Base-by-base conservation (phyloP, 768 basidiomycete genomes). In the Mycena capillaripes region DNA sequence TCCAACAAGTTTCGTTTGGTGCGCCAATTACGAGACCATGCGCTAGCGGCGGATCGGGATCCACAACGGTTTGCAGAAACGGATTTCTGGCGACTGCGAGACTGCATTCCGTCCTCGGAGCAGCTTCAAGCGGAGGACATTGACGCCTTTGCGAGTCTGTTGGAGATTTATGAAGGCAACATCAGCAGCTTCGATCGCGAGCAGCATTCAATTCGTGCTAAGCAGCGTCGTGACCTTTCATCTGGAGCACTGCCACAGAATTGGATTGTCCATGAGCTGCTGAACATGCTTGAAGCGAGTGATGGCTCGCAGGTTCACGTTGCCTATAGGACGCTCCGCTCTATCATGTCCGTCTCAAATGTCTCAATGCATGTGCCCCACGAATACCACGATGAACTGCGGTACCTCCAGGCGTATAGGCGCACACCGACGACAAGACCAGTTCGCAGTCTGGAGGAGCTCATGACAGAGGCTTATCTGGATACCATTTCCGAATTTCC, bases 11-110 rank as follows among this genome's bases (percentile, higher is more conserved):
- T 96, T 79, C 88, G 92, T 19, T 79, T 95, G 25, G 93, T 93
- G 29, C 89, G 91, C 34, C 88, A 88, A 58, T 81, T 96, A n/a
- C 84, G 84, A 3, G 87, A 90, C 25, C 82, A 88, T 69, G 84
- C 89, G 3, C 76, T 80, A 8, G 78, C 79, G 17, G 78, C 81
- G 5, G 77, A 82, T 12, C 86, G 88, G 56, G 79, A 83, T 17
- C 80, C 82, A 64, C 79, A 80, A 9, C 83, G 84, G 32, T 94
- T 94, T 66, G 83, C 89, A 0, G 82, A 83, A 62, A 84, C 84
- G 11, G 91, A 93, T 73, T 96, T 97, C 79, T 98, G 96, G 96
- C 88, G 90, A 44, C 82, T 97, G 78, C 96, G 95, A 78, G 90
- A 91, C 27, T 92, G 88, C 76, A 92, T 97, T 50, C 94, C 94